Evolutionary conservation across 1,284 basidiomycete genomes (phyloP).

Genomic region (Ceratobasidium sp.): DNA sequence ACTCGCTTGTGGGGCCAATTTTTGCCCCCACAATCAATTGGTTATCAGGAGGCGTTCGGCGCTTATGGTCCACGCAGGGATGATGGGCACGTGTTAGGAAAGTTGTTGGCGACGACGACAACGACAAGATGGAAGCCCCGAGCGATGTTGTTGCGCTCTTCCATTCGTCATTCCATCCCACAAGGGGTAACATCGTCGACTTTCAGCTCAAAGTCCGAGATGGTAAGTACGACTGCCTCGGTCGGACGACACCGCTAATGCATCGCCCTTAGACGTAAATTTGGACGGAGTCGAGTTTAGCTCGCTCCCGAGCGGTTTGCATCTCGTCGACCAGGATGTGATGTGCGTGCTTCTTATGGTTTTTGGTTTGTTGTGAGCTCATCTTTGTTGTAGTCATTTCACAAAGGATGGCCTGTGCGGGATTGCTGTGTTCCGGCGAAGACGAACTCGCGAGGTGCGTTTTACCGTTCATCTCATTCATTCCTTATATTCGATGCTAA

Average conservation of each 20-base stretch:
- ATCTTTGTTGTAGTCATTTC: conserved; percentile 20
- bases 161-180: conserved; percentile 85
- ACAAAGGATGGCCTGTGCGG: conserved; percentile 44
- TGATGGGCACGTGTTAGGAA: conserved; percentile 32
- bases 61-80: background rate
- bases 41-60: background rate
- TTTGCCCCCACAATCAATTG: no score
- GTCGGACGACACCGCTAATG: no score
- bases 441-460: conserved; percentile 37
- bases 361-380: background rate
- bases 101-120: conserved; percentile 28
- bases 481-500: background rate
- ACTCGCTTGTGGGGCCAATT: no score
- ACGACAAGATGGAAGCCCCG: conserved; percentile 42
- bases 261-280: conserved; percentile 66
- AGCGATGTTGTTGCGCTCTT: conserved; percentile 73
- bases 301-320: conserved; percentile 82
- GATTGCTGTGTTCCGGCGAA: conserved; percentile 42
- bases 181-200: conserved; percentile 79
- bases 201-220: conserved; percentile 78
- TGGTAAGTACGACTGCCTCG: conserved; percentile 59
- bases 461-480: background rate
- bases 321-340: conserved; percentile 80
- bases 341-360: conserved; percentile 66
- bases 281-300: conserved; percentile 81